phyloP scores from a whole-genome alignment of 176 grass and related monocot species.

The Ampelocalamus luodianensis region DNA sequence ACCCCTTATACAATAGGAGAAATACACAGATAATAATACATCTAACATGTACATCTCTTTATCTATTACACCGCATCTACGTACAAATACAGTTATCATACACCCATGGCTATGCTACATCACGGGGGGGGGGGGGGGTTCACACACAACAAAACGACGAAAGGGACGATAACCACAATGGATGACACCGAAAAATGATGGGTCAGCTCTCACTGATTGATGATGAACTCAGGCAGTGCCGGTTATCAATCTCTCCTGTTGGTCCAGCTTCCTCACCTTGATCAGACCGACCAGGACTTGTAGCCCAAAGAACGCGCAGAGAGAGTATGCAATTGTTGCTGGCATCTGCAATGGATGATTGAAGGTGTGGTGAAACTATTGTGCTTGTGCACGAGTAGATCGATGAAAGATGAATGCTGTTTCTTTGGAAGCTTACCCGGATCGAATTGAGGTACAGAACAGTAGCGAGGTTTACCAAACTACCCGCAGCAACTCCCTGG shows the following conservation, averaged over 20 bases:
- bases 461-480: slow-evolving; percentile 87
- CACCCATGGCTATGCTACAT: slow-evolving; percentile 43
- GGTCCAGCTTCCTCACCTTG: slow-evolving; percentile 92
- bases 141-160: no score
- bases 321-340: slow-evolving; percentile 66
- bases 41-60: slow-evolving; percentile 53
- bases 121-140: no score
- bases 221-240: slow-evolving; percentile 67
- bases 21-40: no score
- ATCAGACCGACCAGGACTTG: slow-evolving; percentile 81
- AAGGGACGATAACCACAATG: not conserved
- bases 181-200: slow-evolving; percentile 22
- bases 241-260: slow-evolving; percentile 89
- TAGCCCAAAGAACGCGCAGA: slow-evolving; percentile 76
- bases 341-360: slow-evolving; percentile 58
- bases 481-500: slow-evolving; percentile 88
- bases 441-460: slow-evolving; percentile 86
- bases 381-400: not conserved
- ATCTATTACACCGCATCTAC: slow-evolving; percentile 46
- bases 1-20: no score
- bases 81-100: slow-evolving; percentile 42
- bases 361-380: slow-evolving; percentile 32
- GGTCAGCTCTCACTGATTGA: slow-evolving; percentile 27
- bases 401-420: slow-evolving; percentile 10
- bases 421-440: slow-evolving; percentile 60